Evolutionary conservation across 305 asterid species (phyloP), one percentile per base, ranked within the genome.

Genomic region (Vinca major): DNA sequence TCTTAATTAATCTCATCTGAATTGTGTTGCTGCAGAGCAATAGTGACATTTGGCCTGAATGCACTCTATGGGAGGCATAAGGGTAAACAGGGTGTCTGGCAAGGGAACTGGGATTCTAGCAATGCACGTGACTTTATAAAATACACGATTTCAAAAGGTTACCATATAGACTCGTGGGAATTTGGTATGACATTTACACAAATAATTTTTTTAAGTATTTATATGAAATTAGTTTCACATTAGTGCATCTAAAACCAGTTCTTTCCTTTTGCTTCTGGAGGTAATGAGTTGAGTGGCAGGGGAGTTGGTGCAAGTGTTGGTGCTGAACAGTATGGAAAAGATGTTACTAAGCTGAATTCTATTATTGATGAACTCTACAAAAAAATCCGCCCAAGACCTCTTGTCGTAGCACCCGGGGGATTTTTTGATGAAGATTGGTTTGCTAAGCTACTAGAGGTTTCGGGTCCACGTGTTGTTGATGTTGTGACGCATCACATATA

Each of bases 371-470:
- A 82, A 67, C 58, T 84, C 72, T 86, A 88, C 66, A 55, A 40
- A 65, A 78, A 82, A 55, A 64, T 74, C 66, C 76, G 12, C 39
- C 73, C 73, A 21, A 82, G 69, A 73, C 95, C 97, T 50, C 75
- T 67, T 68, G 72, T 93, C 40, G 47, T 90, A 73, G 96, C 98
- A 41, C 99, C 99, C 0, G 97, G 97, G 75, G 99, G 99, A 8
- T 93, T 93, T 84, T 93, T 80, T 48, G 95, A 88, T 17, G 83
- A 83, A 81, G 71, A 69, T 66, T 93, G 99, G 99, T 93, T 81
- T 54, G 70, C 85, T 64, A 69, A 76, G 71, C 73, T 90, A 72
- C 92, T 93, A 68, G 82, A 80, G 74, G 84, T 69, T 73, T 89
- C 99, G 0, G 99, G 97, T 50, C 87, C 91, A 63, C 57, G 21